phyloP scores from a whole-genome alignment of 805 yeast species.

The Wilhelminamyces savonicus region DNA sequence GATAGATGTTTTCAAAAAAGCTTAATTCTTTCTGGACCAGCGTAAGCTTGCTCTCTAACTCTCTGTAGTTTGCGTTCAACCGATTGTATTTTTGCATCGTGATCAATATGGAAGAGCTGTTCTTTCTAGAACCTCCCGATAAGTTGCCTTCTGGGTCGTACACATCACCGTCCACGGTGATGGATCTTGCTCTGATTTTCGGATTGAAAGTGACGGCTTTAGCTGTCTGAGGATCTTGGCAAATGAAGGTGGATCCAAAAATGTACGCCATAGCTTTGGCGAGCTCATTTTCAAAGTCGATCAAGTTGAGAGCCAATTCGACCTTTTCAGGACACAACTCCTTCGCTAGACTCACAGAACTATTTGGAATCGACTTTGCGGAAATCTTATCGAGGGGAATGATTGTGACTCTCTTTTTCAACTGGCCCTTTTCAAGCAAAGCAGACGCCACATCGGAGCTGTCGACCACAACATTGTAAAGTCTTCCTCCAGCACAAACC shows the following conservation, averaged over 20 bases:
- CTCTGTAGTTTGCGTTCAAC: conserved; percentile 30
- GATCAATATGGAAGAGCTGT: conserved; percentile 50
- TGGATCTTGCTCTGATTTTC: conserved; percentile 68
- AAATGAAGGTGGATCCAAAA: conserved; percentile 85
- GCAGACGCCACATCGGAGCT: conserved; percentile 80
- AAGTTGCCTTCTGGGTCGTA: conserved; percentile 96
- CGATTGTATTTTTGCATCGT: conserved; percentile 62
- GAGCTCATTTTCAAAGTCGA: conserved; percentile 68
- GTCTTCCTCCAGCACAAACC: conserved; percentile 87
- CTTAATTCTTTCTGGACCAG: conserved; percentile 33
- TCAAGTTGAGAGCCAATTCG: conserved; percentile 78
- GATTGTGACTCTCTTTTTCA: conserved; percentile 79
- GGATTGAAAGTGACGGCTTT: conserved; percentile 85
- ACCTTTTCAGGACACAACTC: conserved; percentile 76
- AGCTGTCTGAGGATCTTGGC: conserved; percentile 84
- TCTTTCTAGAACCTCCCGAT: conserved; percentile 86
- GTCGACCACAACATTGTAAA: conserved; percentile 89
- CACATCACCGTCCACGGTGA: conserved; percentile 87
- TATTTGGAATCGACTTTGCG: conserved; percentile 48
- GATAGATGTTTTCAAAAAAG: conserved; percentile 35
- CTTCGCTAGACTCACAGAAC: conserved; percentile 60
- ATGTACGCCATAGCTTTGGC: conserved; percentile 82
- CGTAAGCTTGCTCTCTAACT: conserved; percentile 37
- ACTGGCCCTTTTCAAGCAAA: conserved; percentile 68
- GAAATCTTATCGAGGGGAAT: conserved; percentile 86